Evolutionary conservation across 257 asterid genomes (phyloP).

Genomic region (Haberlea rhodopensis): DNA sequence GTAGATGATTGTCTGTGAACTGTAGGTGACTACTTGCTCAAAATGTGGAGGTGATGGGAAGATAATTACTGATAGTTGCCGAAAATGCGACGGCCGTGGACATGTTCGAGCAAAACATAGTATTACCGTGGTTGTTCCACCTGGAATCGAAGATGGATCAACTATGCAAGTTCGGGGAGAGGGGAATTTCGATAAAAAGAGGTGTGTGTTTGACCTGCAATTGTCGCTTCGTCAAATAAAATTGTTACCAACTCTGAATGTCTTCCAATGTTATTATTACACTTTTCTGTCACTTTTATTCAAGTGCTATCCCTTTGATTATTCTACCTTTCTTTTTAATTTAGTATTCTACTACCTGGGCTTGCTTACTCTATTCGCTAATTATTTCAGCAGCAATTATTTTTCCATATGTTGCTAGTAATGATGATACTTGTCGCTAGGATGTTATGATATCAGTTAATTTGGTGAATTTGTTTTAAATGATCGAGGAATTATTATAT

Average conservation of each 20-base stretch:
- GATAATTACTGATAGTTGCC: slow-evolving; percentile 74
- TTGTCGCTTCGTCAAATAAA: slow-evolving; percentile 15
- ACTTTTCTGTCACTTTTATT: not conserved
- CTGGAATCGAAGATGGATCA: slow-evolving; percentile 78
- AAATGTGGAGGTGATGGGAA: slow-evolving; percentile 84
- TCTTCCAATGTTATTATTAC: not conserved
- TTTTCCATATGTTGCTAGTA: not conserved
- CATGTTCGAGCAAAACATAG: slow-evolving; percentile 58
- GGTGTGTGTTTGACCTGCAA: slow-evolving; percentile 40
- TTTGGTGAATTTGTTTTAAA: slow-evolving; percentile 15
- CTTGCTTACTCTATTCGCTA: slow-evolving; percentile 9
- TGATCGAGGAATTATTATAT: slow-evolving; percentile 8
- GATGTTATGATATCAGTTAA: slow-evolving; percentile 19
- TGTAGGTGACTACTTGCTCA: slow-evolving; percentile 85
- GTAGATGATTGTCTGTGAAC: slow-evolving; percentile 50
- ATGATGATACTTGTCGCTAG: slow-evolving; percentile 22
- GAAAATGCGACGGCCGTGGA: slow-evolving; percentile 70
- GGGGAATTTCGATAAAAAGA: slow-evolving; percentile 73
- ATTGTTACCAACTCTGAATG: slow-evolving; percentile 14
- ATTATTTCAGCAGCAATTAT: slow-evolving; percentile 2
- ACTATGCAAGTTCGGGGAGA: slow-evolving; percentile 83
- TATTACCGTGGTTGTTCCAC: slow-evolving; percentile 72
- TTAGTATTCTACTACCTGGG: not conserved
- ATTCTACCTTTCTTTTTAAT: slow-evolving; percentile 7
- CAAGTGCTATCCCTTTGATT: not conserved